Evolutionary conservation across 345 rosid genomes (phyloP), one percentile per base, ranked within the genome.

Genomic region (Ailanthus altissimus): DNA sequence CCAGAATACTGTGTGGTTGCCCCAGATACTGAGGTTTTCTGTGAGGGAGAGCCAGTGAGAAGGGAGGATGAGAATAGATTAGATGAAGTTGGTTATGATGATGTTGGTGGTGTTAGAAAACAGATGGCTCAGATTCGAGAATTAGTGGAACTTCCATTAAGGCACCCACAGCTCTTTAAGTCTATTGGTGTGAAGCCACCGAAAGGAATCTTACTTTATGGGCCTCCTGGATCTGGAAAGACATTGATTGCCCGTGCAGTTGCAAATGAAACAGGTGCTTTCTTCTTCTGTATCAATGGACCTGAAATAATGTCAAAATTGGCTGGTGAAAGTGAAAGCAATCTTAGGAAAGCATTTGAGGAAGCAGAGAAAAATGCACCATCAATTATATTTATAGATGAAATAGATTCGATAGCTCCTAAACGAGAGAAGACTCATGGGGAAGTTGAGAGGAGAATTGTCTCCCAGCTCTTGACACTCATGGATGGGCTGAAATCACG

Each of bases 181-280:
- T 95, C 99, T 4, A 95, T 95, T 81, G 99, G 99, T 84, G 99
- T 95, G 74, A 95, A 95, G 87, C 99, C 99, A 77, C 99, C 99
- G 0, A 95, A 93, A 74, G 98, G 99, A 72, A 93, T 95, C 77
- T 78, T 94, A 66, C 93, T 94, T 20, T 94, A 88, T 75, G 99
- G 96, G 26, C 93, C 96, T 75, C 96, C 93, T 77, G 96, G 96
- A 51, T 89, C 96, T 2, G 96, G 93, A 26, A 95, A 95, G 89
- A 95, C 99, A 64, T 80, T 95, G 9, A 90, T 95, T 84, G 99
- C 99, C 38, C 91, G 99, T 47, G 98, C 99, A 47, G 99, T 95
- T 83, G 98, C 96, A 1, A 91, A 95, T 73, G 98, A 95, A 82
- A 95, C 99, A 1, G 98, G 99, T 72, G 99, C 98, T 42, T 95